phyloP scores from a whole-genome alignment of 805 yeast genomes.

The Yamadazyma akitaensis region DNA sequence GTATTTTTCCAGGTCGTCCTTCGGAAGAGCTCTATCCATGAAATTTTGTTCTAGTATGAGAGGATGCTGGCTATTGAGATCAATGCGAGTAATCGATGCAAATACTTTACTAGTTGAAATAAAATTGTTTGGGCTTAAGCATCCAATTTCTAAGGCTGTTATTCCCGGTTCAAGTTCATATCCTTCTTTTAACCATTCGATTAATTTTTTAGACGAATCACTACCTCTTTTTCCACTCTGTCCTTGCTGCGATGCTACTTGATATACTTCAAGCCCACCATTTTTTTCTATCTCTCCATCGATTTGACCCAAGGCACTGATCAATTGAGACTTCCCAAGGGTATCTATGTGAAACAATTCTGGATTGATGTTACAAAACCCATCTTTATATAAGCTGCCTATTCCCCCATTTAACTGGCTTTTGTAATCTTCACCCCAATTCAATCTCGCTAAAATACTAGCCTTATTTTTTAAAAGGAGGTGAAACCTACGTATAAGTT shows the following conservation, averaged over 20 bases:
- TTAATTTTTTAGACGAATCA: constrained; percentile 78
- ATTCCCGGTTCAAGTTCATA: constrained; percentile 6
- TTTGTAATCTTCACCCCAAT: constrained; percentile 15
- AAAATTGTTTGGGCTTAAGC: constrained; percentile 62
- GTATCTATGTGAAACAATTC: constrained; percentile 8
- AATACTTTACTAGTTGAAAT: constrained; percentile 62
- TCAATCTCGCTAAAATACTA: constrained; percentile 34
- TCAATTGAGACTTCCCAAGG: constrained; percentile 16
- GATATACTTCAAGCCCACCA: constrained; percentile 82
- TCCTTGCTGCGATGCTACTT: constrained; percentile 81
- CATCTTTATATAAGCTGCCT: constrained; percentile 6
- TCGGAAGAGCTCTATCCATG: constrained; percentile 69
- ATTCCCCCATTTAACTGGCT: constrained; percentile 4
- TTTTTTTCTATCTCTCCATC: constrained; percentile 57
- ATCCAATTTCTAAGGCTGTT: constrained; percentile 79
- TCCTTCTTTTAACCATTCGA: constrained; percentile 58
- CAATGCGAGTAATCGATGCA: constrained; percentile 58
- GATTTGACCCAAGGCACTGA: constrained; percentile 46
- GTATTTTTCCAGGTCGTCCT: constrained; percentile 43
- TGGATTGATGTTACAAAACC: background rate
- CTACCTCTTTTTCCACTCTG: constrained; percentile 81
- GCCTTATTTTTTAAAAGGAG: constrained; percentile 57
- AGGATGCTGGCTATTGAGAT: constrained; percentile 75
- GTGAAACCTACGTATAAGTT: constrained; percentile 75
- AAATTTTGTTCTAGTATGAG: constrained; percentile 77